Evolutionary conservation across 768 basidiomycete genomes (phyloP).

Genomic region (Mycena belliarum): DNA sequence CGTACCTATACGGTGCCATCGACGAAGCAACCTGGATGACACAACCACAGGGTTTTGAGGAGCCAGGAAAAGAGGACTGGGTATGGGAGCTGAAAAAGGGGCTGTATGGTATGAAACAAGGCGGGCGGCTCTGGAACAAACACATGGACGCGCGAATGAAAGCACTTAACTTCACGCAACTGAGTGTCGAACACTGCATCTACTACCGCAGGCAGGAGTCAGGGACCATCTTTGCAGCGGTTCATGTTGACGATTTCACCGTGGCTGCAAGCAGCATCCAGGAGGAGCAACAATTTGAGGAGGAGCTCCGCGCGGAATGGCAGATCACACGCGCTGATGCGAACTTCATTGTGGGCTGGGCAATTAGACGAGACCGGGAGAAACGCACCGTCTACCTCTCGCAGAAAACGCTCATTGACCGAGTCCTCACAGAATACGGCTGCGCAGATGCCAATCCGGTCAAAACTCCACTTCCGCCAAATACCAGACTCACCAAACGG

Average conservation of each 20-base stretch:
- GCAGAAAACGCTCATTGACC: slow-evolving; percentile 31
- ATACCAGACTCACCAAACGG: slow-evolving; percentile 21
- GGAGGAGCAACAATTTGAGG: slow-evolving; percentile 25
- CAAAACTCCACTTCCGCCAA: slow-evolving; percentile 27
- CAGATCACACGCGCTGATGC: slow-evolving; percentile 34
- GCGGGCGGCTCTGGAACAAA: slow-evolving; percentile 35
- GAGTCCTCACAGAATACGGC: slow-evolving; percentile 28
- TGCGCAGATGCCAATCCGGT: slow-evolving; percentile 29
- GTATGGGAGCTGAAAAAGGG: no score
- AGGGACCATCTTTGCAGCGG: slow-evolving; percentile 28
- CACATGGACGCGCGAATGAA: slow-evolving; percentile 30
- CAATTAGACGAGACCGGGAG: slow-evolving; percentile 28
- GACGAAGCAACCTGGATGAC: slow-evolving; percentile 37
- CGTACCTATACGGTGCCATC: slow-evolving; percentile 37
- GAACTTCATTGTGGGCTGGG: slow-evolving; percentile 37
- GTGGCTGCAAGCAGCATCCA: slow-evolving; percentile 18
- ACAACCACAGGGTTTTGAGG: slow-evolving; percentile 30
- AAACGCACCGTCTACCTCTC: slow-evolving; percentile 22
- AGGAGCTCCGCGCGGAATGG: slow-evolving; percentile 30
- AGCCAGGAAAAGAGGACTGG: no score
- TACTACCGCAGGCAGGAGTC: slow-evolving; percentile 23
- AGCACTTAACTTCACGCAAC: slow-evolving; percentile 30
- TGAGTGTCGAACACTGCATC: slow-evolving; percentile 34
- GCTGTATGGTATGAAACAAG: slow-evolving; percentile 43
- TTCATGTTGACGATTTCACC: slow-evolving; percentile 40